Percentiles rank a stretch among this genome's conserved stretches.
Conservation (phyloP, 768 basidiomycete genomes). For the Trametes villosa region DNA sequence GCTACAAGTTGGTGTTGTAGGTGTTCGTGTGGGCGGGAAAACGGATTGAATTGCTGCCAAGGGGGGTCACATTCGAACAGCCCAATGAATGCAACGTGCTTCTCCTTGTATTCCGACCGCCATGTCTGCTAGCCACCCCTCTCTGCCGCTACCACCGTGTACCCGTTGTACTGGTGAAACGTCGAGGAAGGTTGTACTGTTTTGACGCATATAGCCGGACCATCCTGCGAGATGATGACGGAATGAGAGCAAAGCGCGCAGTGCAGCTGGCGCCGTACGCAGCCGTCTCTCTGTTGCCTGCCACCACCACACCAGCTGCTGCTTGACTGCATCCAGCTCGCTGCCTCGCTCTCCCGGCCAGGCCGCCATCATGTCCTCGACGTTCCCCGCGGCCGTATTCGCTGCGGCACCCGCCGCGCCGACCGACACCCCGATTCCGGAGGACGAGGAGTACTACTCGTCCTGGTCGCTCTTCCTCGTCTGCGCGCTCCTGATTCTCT, state of each 20-base stretch:
- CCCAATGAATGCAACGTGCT: too few species aligned
- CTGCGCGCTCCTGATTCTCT: conserved; percentile 89
- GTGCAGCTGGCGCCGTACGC: conserved; percentile 15
- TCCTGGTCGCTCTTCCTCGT: conserved; percentile 95
- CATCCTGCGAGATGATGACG: not conserved
- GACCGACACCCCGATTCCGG: conserved; percentile 36
- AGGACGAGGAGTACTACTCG: conserved; percentile 90
- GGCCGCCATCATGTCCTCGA: conserved; percentile 17
- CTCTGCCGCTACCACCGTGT: too few species aligned
- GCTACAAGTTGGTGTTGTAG: too few species aligned
- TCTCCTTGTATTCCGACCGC: too few species aligned
- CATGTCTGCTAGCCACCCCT: too few species aligned
- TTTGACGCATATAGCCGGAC: not conserved
- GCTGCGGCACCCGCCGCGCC: conserved; percentile 17
- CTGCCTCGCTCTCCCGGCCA: not conserved
- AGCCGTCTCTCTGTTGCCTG: conserved; percentile 5
- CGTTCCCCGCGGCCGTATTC: conserved; percentile 20
- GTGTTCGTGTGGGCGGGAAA: too few species aligned
- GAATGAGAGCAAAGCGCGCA: conserved; percentile 9
- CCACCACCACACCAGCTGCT: conserved; percentile 18
- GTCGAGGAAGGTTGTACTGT: too few species aligned
- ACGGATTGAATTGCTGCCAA: too few species aligned
- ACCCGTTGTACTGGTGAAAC: too few species aligned
- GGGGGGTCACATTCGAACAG: too few species aligned
- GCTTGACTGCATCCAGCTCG: conserved; percentile 19